A percentile compares a stretch with the other conserved stretches of the same genome.
phyloP scores from a whole-genome alignment of 2,329 filamentous ascomycete species.

The Hypoxylon rubiginosum region DNA sequence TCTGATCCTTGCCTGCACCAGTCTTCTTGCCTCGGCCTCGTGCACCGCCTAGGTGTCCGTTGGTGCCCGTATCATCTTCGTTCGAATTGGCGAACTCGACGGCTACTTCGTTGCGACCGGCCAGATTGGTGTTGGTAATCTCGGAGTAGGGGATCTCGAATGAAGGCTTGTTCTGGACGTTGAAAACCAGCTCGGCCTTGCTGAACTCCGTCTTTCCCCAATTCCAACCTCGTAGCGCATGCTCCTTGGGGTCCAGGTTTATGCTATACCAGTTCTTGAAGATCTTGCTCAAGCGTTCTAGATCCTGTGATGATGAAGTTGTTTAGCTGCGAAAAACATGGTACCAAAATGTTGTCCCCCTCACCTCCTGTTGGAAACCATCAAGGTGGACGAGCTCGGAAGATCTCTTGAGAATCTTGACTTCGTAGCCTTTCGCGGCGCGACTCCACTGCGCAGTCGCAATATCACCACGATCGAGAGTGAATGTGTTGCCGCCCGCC shows the following conservation, averaged over 20 bases:
- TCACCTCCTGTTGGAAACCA: slow-evolving; percentile 85
- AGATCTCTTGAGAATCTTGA: slow-evolving; percentile 89
- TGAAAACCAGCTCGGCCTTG: slow-evolving; percentile 95
- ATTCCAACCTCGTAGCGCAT: slow-evolving; percentile 96
- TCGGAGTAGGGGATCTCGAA: slow-evolving; percentile 98
- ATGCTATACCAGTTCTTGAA: slow-evolving; percentile 99
- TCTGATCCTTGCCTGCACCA: slow-evolving; percentile 88
- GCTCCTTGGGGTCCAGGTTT: slow-evolving; percentile 91
- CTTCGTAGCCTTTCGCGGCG: slow-evolving; percentile 90
- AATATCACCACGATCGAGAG: slow-evolving; percentile 88
- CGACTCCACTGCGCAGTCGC: slow-evolving; percentile 93
- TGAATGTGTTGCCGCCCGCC: slow-evolving; percentile 91
- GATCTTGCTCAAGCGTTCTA: slow-evolving; percentile 88
- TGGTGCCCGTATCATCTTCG: slow-evolving; percentile 78
- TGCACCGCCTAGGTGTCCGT: slow-evolving; percentile 80
- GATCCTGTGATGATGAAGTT: slow-evolving; percentile 65
- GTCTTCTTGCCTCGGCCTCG: slow-evolving; percentile 87
- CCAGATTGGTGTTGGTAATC: slow-evolving; percentile 97
- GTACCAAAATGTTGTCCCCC: neutral
- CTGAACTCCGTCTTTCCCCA: slow-evolving; percentile 99
- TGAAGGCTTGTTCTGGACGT: slow-evolving; percentile 94
- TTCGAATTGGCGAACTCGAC: slow-evolving; percentile 88
- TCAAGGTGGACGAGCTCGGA: slow-evolving; percentile 93
- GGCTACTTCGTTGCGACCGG: slow-evolving; percentile 96
- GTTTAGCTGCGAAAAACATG: slow-evolving; percentile 15